Evolutionary conservation across 345 rosid genomes (phyloP), one percentile per base, ranked within the genome.

Genomic region (Arabis alpina): DNA sequence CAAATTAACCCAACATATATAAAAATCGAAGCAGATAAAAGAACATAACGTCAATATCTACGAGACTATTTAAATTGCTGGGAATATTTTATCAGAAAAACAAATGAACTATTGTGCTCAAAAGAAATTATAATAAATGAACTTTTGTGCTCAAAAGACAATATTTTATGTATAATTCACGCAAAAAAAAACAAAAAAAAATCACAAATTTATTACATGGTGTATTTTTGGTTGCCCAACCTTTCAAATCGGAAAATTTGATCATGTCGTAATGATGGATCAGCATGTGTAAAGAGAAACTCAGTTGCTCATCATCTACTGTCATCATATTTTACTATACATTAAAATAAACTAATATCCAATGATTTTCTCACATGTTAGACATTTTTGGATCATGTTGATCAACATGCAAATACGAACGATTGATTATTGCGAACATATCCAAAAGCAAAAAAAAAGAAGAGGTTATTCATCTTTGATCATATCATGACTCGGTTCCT

Each of bases 211-310:
- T 12, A 62, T 48, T 24, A 51, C 34, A 66, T 41, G 44, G 44
- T 55, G 8, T 45, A 6, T 54, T 30, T 19, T 34, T 8, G 2
- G 5, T 13, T 24, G 30, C 3, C 10, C 12, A 11, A 36, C 39
- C 16, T 44, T 61, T 45, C 23, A 14, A 36, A 44, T 19, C 42
- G 52, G 19, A 34, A 42, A 54, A 0, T 27, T 72, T 47, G 43
- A 54, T 54, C 50, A 63, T 63, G 76, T 37, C 57, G 32, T 57
- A 48, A 73, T 73, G 66, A 73, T 73, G 66, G 60, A 57, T 40
- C 60, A 64, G 59, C 76, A 72, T 64, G 64, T 72, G 64, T 64
- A 16, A 49, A 56, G 42, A 55, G 50, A 48, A 72, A 14, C 64
- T 6, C 39, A 36, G 11, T 24, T 48, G 44, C 13, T 49, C 14